Percentiles rank a stretch among this genome's conserved stretches.
phyloP scores from a whole-genome alignment of 176 grass and related monocot species.

The Musa troglodytarum region DNA sequence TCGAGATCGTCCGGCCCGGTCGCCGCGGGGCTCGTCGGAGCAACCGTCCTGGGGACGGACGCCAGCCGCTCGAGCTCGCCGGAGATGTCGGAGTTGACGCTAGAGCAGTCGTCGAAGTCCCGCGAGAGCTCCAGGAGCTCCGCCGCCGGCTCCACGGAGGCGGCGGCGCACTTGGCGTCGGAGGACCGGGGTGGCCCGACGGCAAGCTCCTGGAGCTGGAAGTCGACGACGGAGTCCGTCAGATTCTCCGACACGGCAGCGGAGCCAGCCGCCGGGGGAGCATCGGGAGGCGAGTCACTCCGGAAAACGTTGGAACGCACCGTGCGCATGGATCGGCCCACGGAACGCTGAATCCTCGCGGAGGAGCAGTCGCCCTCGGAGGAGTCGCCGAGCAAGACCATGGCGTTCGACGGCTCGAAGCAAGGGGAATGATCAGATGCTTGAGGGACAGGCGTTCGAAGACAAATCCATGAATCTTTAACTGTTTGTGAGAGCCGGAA shows the following conservation, averaged over 20 bases:
- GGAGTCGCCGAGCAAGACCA: no score
- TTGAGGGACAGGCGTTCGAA: no score
- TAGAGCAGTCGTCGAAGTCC: constrained; percentile 45
- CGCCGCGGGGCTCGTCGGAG: background rate
- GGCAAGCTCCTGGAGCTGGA: constrained; percentile 66
- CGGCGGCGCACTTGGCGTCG: constrained; percentile 32
- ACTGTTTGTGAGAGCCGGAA: no score
- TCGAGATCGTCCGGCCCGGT: background rate
- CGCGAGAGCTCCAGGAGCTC: constrained; percentile 40
- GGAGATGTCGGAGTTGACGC: constrained; percentile 85
- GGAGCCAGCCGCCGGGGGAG: no score
- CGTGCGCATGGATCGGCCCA: no score
- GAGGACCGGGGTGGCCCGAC: constrained; percentile 39
- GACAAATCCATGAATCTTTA: no score
- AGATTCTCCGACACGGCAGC: background rate
- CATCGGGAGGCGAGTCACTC: no score
- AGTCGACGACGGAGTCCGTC: constrained; percentile 37
- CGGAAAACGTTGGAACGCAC: no score
- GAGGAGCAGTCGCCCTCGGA: no score
- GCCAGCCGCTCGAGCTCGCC: constrained; percentile 83
- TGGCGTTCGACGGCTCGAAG: no score
- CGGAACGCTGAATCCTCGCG: no score
- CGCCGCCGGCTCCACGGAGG: constrained; percentile 9
- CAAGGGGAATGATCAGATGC: no score
- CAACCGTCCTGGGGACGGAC: constrained; percentile 34